phyloP scores from a whole-genome alignment of 495 filamentous ascomycete species.

The Penicillium angulare region DNA sequence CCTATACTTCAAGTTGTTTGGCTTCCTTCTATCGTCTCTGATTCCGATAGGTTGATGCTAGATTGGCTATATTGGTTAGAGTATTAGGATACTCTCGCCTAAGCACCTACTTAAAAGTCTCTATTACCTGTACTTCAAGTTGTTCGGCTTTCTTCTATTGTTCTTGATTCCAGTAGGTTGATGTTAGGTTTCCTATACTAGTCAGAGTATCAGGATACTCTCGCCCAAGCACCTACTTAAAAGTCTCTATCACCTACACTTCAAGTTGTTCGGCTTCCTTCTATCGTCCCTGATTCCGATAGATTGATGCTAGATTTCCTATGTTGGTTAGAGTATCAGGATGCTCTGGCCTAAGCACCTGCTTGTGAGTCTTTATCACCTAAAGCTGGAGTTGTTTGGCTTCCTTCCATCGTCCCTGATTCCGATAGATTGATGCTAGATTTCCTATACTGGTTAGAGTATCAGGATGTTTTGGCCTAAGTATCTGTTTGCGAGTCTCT shows the following conservation, averaged over 20 bases:
- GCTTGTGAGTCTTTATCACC: constrained; percentile 12
- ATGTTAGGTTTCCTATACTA: background rate
- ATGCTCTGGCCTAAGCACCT: constrained; percentile 13
- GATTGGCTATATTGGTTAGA: background rate
- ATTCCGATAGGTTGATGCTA: background rate
- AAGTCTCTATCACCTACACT: background rate
- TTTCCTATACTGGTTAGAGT: constrained; percentile 2
- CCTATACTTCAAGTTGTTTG: background rate
- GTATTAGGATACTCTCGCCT: constrained; percentile 1
- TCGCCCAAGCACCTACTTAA: background rate
- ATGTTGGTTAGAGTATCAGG: constrained; percentile 8
- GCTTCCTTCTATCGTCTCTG: background rate
- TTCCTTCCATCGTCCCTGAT: constrained; percentile 3
- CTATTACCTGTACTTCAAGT: background rate
- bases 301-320: background rate
- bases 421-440: background rate
- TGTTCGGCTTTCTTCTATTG: background rate
- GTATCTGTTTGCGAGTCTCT: background rate
- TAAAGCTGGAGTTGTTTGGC: constrained; percentile 3
- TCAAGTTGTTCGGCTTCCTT: constrained; percentile 2
- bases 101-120: background rate
- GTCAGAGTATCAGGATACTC: background rate
- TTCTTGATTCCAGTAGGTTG: background rate
- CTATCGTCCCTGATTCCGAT: background rate
- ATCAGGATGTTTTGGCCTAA: background rate